These are phyloP conservation scores for Claviceps humidiphila DNA, from an alignment of 2,329 filamentous ascomycete genomes.

Conservation along the genomic window DNA sequence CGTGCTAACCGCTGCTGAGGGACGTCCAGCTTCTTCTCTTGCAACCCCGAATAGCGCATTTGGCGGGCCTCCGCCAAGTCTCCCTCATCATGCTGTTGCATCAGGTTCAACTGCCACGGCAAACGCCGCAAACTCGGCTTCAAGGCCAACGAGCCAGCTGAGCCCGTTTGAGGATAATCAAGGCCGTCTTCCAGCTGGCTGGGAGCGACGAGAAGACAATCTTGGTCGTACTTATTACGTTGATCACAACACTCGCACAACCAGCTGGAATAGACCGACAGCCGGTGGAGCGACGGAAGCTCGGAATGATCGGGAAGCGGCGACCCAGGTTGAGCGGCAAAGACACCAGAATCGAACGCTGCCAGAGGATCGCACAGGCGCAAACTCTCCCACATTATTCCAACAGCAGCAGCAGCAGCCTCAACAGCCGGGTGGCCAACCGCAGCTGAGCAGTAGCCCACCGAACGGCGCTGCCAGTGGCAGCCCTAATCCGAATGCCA, in stretches of 20 bases:
- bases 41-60: conserved; percentile 34
- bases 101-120: conserved; percentile 25
- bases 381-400: conserved; percentile 73
- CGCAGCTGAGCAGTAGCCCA: conserved; percentile 21
- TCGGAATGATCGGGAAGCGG: conserved; percentile 70
- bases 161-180: conserved; percentile 96
- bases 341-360: conserved; percentile 92
- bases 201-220: conserved; percentile 93
- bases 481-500: not conserved
- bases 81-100: conserved; percentile 36
- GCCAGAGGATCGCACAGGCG: conserved; percentile 86
- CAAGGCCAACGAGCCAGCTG: conserved; percentile 34
- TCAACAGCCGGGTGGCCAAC: conserved; percentile 20
- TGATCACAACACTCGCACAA: conserved; percentile 92
- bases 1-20: conserved; percentile 31
- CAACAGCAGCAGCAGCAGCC: conserved; percentile 37
- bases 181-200: conserved; percentile 79
- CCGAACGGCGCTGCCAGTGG: conserved; percentile 9
- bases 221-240: conserved; percentile 94
- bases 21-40: conserved; percentile 40
- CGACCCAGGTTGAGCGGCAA: conserved; percentile 83
- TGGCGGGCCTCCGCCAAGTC: conserved; percentile 24
- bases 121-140: conserved; percentile 15
- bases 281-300: conserved; percentile 59
- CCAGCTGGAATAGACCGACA: conserved; percentile 87